Conservation (phyloP, 495 filamentous ascomycete species). For the Neurospora sp. region DNA sequence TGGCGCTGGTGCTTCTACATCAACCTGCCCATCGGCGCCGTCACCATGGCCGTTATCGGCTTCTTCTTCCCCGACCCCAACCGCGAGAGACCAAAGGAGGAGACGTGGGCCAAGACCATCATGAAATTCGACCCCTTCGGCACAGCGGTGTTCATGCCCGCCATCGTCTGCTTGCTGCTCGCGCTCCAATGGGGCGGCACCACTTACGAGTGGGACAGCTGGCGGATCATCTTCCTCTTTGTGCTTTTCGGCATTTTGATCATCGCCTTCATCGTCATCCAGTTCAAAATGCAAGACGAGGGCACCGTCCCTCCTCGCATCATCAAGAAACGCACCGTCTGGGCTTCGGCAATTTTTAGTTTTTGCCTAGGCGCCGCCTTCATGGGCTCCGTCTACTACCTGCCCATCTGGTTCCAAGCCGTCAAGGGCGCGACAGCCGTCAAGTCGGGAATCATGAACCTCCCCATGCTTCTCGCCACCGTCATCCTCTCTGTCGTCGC, state of each 20-base stretch:
- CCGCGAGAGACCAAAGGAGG: constrained; percentile 18
- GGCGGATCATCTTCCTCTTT: constrained; percentile 61
- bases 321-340: constrained; percentile 59
- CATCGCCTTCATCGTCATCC: constrained; percentile 47
- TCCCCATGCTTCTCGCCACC: constrained; percentile 59
- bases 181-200: constrained; percentile 83
- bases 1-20: constrained; percentile 88
- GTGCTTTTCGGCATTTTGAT: constrained; percentile 61
- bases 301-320: constrained; percentile 67
- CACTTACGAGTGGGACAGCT: constrained; percentile 54
- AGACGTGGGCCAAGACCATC: constrained; percentile 36
- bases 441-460: constrained; percentile 63
- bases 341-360: constrained; percentile 41
- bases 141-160: constrained; percentile 57
- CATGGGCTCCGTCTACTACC: constrained; percentile 58
- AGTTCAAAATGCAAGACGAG: constrained; percentile 51
- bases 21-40: constrained; percentile 61
- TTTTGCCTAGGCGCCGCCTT: constrained; percentile 53
- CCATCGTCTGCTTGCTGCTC: constrained; percentile 60
- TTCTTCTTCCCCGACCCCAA: constrained; percentile 46
- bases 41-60: constrained; percentile 51
- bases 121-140: constrained; percentile 58
- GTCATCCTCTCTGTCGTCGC: constrained; percentile 51
- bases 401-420: constrained; percentile 87
- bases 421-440: constrained; percentile 60